A percentile compares a stretch with the other conserved stretches of the same genome.
Evolutionary conservation across 1,139 yeast genomes (phyloP).

Genomic region (Arxiozyma slooffiae): DNA sequence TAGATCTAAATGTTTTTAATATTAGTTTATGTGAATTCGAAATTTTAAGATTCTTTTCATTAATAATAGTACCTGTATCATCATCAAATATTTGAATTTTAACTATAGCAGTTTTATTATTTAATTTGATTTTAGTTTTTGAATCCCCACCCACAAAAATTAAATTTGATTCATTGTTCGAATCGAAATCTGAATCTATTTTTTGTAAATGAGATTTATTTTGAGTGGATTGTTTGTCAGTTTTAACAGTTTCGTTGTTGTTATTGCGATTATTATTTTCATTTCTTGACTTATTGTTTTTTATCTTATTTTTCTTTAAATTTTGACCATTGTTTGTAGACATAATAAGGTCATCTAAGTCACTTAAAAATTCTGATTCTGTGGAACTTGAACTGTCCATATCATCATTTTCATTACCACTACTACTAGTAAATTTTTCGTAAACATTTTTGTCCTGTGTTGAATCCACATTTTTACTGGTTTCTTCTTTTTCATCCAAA

Average conservation of each 20-base stretch:
- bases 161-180: neutral
- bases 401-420: neutral
- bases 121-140: neutral
- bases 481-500: neutral
- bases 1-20: neutral
- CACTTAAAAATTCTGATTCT: constrained; percentile 1
- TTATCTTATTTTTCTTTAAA: neutral
- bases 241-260: neutral
- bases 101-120: neutral
- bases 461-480: neutral
- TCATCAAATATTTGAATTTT: neutral
- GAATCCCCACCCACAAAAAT: neutral
- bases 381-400: neutral
- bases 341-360: constrained; percentile 2
- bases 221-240: neutral
- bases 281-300: neutral
- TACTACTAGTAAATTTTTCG: neutral
- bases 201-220: neutral
- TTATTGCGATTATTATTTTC: neutral
- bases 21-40: neutral
- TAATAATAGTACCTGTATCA: neutral
- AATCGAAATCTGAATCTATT: constrained; percentile 14
- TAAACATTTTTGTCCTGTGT: neutral
- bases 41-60: neutral
- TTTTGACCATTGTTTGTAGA: neutral